Evolutionary conservation across 1,139 yeast genomes (phyloP).

Genomic region (Sugiyamaella castrensis): DNA sequence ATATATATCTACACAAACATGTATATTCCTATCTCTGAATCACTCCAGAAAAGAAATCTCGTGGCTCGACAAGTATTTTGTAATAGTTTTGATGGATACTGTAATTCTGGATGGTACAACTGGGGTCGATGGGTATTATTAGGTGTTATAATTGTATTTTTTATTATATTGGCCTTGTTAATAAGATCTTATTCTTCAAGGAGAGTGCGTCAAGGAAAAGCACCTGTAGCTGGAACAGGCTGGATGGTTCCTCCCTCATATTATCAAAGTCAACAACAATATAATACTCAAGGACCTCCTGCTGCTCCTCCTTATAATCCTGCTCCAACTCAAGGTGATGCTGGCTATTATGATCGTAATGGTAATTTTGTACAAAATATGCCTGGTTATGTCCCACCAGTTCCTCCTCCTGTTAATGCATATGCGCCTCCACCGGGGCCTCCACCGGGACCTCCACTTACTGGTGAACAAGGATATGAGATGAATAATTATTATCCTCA

Average conservation of each 20-base stretch:
- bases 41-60: too few relatives aligned
- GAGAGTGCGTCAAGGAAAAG: constrained; percentile 58
- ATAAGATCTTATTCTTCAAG: constrained; percentile 49
- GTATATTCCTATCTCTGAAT: too few relatives aligned
- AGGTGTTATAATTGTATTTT: constrained; percentile 47
- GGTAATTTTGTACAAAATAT: constrained; percentile 51
- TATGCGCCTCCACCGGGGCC: constrained; percentile 26
- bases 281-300: constrained; percentile 35
- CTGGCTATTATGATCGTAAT: constrained; percentile 72
- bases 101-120: constrained; percentile 28
- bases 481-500: constrained; percentile 17
- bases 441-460: constrained; percentile 8
- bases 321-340: constrained; percentile 60
- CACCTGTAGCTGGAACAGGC: constrained; percentile 77
- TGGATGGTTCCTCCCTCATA: constrained; percentile 95
- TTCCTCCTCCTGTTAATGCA: neutral
- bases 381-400: constrained; percentile 2
- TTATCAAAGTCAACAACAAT: constrained; percentile 64
- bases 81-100: constrained; percentile 6
- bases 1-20: too few relatives aligned
- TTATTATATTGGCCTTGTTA: constrained; percentile 50
- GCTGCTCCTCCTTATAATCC: constrained; percentile 42
- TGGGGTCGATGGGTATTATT: constrained; percentile 52
- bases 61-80: neutral
- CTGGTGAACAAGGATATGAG: constrained; percentile 16